Evolutionary conservation across 169 alveolate species (phyloP).

Genomic region (Cryptosporidium bovis): DNA sequence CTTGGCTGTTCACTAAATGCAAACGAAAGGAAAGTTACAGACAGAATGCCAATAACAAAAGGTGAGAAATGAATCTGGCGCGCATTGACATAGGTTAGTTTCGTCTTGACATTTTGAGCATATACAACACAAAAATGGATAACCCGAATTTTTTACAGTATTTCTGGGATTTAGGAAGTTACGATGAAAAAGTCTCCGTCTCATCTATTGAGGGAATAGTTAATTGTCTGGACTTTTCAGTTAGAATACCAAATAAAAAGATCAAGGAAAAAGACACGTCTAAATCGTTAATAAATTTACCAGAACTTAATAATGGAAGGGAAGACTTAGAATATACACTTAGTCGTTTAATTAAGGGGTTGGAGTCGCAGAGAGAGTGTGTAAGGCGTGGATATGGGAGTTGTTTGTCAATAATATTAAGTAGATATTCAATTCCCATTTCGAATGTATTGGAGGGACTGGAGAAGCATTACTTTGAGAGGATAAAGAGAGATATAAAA

Average conservation of each 20-base stretch:
- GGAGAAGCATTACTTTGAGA: conserved; percentile 57
- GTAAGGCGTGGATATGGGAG: conserved; percentile 69
- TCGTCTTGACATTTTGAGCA: conserved; percentile 63
- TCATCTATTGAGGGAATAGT: conserved; percentile 63
- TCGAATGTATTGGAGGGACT: conserved; percentile 52
- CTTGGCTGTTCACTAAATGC: too few relatives aligned
- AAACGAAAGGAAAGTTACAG: too few relatives aligned
- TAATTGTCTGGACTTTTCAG: conserved; percentile 9
- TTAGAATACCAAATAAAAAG: background rate
- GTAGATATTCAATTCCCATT: conserved; percentile 42
- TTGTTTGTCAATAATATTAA: conserved; percentile 35
- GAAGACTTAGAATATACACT: conserved; percentile 51
- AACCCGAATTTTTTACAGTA: conserved; percentile 69
- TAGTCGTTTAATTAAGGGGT: conserved; percentile 51
- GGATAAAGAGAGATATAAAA: conserved; percentile 50
- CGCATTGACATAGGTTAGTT: conserved; percentile 3
- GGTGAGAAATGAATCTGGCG: conserved; percentile 14
- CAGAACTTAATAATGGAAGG: conserved; percentile 36
- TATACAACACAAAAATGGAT: conserved; percentile 51
- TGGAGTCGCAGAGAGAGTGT: conserved; percentile 72
- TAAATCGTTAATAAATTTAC: conserved; percentile 12
- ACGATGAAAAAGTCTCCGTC: conserved; percentile 31
- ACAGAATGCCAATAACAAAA: background rate
- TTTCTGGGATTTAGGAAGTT: conserved; percentile 74
- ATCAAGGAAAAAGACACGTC: background rate